These are phyloP conservation scores for Colletotrichum paranaense DNA, from an alignment of 2,329 filamentous ascomycete genomes.

Conservation along the genomic window DNA sequence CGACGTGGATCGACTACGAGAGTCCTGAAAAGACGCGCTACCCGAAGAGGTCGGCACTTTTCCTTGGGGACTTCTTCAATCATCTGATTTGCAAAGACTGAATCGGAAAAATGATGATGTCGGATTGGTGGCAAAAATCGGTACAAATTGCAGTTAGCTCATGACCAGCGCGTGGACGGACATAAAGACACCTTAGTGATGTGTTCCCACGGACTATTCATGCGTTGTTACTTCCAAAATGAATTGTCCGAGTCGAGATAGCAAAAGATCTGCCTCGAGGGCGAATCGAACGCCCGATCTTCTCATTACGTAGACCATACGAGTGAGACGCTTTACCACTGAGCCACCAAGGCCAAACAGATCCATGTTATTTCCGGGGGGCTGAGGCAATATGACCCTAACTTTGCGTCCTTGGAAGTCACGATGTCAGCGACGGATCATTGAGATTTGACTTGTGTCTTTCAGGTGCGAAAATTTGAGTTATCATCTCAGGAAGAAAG, in stretches of 20 bases:
- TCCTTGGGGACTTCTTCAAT: slow-evolving; percentile 43
- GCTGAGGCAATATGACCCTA: accelerated
- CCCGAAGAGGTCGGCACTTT: slow-evolving; percentile 46
- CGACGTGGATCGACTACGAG: slow-evolving; percentile 53
- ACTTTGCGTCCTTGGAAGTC: too few relatives aligned
- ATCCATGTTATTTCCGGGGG: neutral
- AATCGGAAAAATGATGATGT: too few relatives aligned
- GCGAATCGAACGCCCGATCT: slow-evolving; percentile 37
- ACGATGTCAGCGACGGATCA: too few relatives aligned
- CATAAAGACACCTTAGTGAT: too few relatives aligned
- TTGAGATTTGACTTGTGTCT: too few relatives aligned
- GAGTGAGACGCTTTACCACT: slow-evolving; percentile 37
- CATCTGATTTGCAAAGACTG: slow-evolving; percentile 40
- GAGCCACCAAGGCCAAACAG: slow-evolving; percentile 31
- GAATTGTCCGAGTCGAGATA: accelerated
- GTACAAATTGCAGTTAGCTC: too few relatives aligned
- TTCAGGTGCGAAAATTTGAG: too few relatives aligned
- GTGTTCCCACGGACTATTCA: neutral
- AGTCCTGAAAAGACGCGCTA: slow-evolving; percentile 48
- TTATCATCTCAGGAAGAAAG: too few relatives aligned
- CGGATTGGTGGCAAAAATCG: too few relatives aligned
- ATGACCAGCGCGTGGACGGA: too few relatives aligned
- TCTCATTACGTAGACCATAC: slow-evolving; percentile 23
- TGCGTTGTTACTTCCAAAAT: neutral
- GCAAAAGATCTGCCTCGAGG: slow-evolving; percentile 25